Evolutionary conservation across 2,329 filamentous ascomycete species (phyloP).

Genomic region (Zymoseptoria brevis): DNA sequence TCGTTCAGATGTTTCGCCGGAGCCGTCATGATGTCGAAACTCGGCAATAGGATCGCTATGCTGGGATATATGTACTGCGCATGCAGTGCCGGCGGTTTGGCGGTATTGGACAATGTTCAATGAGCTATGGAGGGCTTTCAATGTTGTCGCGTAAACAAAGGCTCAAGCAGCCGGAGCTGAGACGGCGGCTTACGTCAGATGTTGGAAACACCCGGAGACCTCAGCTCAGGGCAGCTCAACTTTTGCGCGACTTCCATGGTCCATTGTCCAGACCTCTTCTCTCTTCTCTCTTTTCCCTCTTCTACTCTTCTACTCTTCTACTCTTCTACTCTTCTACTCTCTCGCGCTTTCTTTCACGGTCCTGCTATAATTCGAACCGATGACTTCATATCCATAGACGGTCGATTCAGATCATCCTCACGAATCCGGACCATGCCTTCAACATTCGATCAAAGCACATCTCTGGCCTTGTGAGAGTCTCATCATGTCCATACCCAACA

Average conservation of each 20-base stretch:
- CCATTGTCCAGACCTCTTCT: neutral
- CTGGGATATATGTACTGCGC: no score
- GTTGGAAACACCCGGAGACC: no score
- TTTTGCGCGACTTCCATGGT: neutral
- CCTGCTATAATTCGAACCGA: neutral
- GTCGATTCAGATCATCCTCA: neutral
- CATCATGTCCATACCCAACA: slow-evolving; percentile 20
- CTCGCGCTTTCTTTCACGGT: neutral
- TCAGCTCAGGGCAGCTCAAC: no score
- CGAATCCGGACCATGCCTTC: neutral
- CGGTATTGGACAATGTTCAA: no score
- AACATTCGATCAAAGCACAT: neutral
- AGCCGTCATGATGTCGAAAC: slow-evolving; percentile 19
- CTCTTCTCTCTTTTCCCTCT: neutral
- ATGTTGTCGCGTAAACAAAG: slow-evolving; percentile 9
- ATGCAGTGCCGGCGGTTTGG: no score
- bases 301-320: neutral
- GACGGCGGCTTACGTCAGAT: neutral
- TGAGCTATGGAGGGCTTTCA: neutral
- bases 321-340: neutral
- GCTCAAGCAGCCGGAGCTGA: neutral
- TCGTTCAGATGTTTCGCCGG: slow-evolving; percentile 48
- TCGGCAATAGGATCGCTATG: slow-evolving; percentile 1
- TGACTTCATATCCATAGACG: neutral
- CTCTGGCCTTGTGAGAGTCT: neutral